Evolutionary conservation across 208 protist genomes (phyloP), one percentile per base, ranked within the genome.

Genomic region (Acanthamoeba royreba): DNA sequence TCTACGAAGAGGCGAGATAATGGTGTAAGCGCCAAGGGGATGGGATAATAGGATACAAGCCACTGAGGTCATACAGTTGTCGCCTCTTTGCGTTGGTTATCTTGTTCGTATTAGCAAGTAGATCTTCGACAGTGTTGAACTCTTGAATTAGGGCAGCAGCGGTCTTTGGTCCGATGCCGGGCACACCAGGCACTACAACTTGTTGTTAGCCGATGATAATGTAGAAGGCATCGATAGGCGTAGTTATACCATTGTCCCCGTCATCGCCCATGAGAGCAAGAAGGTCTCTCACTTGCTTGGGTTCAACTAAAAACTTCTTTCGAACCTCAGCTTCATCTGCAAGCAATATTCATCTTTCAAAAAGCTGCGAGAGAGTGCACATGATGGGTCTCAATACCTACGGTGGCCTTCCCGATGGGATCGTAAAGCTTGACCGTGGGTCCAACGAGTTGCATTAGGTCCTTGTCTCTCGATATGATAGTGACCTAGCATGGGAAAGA

Each of bases 221-320:
- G 35, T 40, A 28, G 66, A 77, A 28, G n/a, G 31, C 31, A 35
- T 9, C 0, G 45, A n/a, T n/a, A n/a, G n/a, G n/a, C n/a, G n/a
- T n/a, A n/a, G n/a, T n/a, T n/a, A n/a, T 63, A 88, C 81, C 52
- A 49, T 88, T 88, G 35, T 88, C 81, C 17, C 47, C 45, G 2
- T 88, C 52, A 28, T 88, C 81, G 81, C 81, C 81, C 45, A 63
- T 88, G 31, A 88, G 81, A 4, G 81, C 81, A 15, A 88, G 81
- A 9, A 88, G 7, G 81, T 88, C 81, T 13, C 47, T 38, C 22
- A 88, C 52, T 7, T 63, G 43, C 3, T 19, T 42, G 19, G 81
- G 81, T 31, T 53, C 47, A 35, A 88, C 81, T 25, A 33, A 35
- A n/a, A 88, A 88, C 81, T 88, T 88, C 9, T 38, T 88, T 11